A percentile compares a stretch with the other conserved stretches of the same genome.
Conservation (phyloP, 305 asterid species). For the Fraxinus xanthoxyloides region DNA sequence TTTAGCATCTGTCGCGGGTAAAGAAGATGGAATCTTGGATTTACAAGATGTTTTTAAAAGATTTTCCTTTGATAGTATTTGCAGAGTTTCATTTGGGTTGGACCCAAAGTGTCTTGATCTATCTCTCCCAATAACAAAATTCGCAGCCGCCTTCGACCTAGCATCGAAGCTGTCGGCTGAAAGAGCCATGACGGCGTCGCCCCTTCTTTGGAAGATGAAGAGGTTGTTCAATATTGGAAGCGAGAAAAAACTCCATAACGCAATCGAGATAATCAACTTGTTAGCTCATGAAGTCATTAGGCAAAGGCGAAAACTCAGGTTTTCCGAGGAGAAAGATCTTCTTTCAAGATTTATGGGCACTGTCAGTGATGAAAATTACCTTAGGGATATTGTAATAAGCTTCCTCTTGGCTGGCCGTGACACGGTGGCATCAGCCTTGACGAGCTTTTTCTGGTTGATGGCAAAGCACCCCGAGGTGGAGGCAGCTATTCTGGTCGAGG, state of each 20-base stretch:
- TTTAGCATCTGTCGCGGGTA: slow-evolving; percentile 16
- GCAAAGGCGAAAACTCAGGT: slow-evolving; percentile 44
- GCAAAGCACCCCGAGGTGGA: slow-evolving; percentile 49
- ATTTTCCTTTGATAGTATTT: slow-evolving; percentile 59
- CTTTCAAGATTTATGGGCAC: slow-evolving; percentile 62
- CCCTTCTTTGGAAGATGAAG: slow-evolving; percentile 58
- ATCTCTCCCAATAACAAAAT: slow-evolving; percentile 52
- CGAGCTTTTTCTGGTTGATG: slow-evolving; percentile 63
- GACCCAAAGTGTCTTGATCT: slow-evolving; percentile 55
- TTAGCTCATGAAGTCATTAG: slow-evolving; percentile 53
- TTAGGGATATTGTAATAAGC: slow-evolving; percentile 63
- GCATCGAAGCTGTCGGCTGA: slow-evolving; percentile 71
- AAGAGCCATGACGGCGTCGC: slow-evolving; percentile 53
- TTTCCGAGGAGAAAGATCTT: slow-evolving; percentile 49
- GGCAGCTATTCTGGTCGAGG: slow-evolving; percentile 47
- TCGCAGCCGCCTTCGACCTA: slow-evolving; percentile 50
- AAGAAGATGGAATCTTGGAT: slow-evolving; percentile 29
- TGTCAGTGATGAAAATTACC: slow-evolving; percentile 39
- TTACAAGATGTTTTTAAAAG: slow-evolving; percentile 62
- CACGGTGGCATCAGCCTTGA: slow-evolving; percentile 63
- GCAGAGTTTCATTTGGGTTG: slow-evolving; percentile 63
- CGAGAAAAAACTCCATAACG: slow-evolving; percentile 43
- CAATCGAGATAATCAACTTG: slow-evolving; percentile 40
- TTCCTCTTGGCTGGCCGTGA: slow-evolving; percentile 78
- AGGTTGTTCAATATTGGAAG: slow-evolving; percentile 50